Percentiles rank a stretch among this genome's conserved stretches.
Evolutionary conservation across 2,329 filamentous ascomycete species (phyloP).

Genomic region (Ceratocystis diversiconidia): DNA sequence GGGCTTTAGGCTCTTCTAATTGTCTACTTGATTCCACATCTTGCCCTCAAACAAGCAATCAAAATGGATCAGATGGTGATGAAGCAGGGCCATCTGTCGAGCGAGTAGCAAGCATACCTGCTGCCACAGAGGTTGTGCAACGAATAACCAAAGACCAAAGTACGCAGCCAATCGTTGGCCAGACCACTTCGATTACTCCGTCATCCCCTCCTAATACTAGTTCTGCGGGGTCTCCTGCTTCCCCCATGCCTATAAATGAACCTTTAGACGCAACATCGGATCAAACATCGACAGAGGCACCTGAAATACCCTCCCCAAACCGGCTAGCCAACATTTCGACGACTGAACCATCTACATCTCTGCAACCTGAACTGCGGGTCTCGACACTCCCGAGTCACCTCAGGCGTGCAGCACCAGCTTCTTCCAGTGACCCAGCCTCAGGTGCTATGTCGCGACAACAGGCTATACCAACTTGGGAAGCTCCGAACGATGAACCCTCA

Average conservation of each 20-base stretch:
- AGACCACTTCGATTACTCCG: background rate
- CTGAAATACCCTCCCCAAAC: background rate
- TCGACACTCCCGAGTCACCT: background rate
- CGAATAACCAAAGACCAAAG: background rate
- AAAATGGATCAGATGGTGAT: background rate
- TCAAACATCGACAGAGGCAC: background rate
- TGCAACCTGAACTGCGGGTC: background rate
- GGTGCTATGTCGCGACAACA: slow-evolving; percentile 7
- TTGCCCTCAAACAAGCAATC: background rate
- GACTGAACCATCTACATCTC: slow-evolving; percentile 20
- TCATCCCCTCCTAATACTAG: background rate
- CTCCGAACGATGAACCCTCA: slow-evolving; percentile 8
- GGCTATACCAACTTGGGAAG: background rate
- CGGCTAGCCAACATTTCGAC: background rate
- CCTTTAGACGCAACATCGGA: background rate
- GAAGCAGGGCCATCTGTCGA: background rate
- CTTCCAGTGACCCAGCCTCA: background rate
- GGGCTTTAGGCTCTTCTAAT: background rate
- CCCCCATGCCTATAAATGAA: background rate
- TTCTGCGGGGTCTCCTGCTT: background rate
- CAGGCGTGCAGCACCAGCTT: background rate
- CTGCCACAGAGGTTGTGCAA: background rate
- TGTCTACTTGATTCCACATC: background rate
- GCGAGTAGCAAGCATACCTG: background rate
- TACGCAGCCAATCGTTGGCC: background rate